Base-by-base conservation (phyloP, 345 rosid species). In the Combretum micranthum region DNA sequence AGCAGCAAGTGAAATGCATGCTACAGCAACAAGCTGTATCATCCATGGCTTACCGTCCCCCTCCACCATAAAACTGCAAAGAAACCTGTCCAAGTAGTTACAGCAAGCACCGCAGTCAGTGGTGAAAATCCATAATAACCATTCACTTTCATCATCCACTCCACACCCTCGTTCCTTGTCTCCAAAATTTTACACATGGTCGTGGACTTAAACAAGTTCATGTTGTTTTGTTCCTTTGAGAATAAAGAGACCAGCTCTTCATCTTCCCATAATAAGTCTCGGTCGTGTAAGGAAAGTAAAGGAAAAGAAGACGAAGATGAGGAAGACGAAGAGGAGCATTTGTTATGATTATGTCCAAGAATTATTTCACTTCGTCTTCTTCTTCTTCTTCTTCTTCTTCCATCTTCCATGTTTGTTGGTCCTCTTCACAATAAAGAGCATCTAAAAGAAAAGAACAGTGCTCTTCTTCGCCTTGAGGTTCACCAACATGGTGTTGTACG, bases 1-100 rank as follows among this genome's bases (percentile, higher is more conserved):
- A 21, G 99, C 99, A 47, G 97, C 92, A 20, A 94, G 57, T 37
- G 99, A 90, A 60, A 94, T 82, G 45, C 97, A 94, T 55, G 96
- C 74, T 15, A 94, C 95, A 12, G 97, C 87, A 19, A 82, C 72
- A 10, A 94, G 89, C 69, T 87, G 99, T 63, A 79, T 76, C 95
- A 75, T 85, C 99, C 99, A 94, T 37, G 95, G 95, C 72, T 82
- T 82, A 59, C 48, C 53, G 16, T 84, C 92, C 15, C 64, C 63
- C 56, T 82, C 85, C 47, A 74, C 68, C 17, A 70, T 78, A 61
- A 68, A 64, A 56, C 69, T 71, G 19, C 60, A 62, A 15, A 94
- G 70, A 74, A 94, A 90, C 71, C 95, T 78, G 65, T 94, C 99
- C 2, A 94, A 85, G 62, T 83, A 94, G 62, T 83, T 43, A 87